phyloP scores from a whole-genome alignment of 192 early-diverging fungal species.

The Radiomyces spectabilis region DNA sequence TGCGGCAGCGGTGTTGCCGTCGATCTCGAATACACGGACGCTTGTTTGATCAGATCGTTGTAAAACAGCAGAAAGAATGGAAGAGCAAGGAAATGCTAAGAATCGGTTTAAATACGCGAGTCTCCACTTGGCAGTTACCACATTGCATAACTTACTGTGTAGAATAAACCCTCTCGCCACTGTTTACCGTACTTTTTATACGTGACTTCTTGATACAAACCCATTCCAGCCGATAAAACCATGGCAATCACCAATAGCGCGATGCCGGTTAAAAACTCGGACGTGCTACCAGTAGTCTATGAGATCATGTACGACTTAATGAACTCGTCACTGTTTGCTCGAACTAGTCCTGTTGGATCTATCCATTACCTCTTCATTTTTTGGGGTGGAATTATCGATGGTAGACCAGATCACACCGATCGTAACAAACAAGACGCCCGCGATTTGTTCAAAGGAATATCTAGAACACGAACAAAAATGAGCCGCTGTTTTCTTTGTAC shows the following conservation, averaged over 20 bases:
- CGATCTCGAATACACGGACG: conserved; percentile 49
- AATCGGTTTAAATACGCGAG: conserved; percentile 1
- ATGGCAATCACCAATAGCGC: conserved; percentile 61
- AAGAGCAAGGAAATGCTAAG: conserved; percentile 67
- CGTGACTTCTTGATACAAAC: conserved; percentile 75
- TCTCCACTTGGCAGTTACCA: too few species aligned
- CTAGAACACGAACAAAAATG: conserved; percentile 2
- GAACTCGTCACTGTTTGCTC: too few species aligned
- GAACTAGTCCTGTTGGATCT: neutral
- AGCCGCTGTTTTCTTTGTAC: neutral
- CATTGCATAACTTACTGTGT: conserved; percentile 53
- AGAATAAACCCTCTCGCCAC: conserved; percentile 89
- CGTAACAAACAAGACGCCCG: conserved; percentile 70
- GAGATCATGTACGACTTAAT: too few species aligned
- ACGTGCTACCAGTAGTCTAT: conserved; percentile 21
- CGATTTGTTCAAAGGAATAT: conserved; percentile 40
- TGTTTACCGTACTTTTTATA: conserved; percentile 70
- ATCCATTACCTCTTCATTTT: neutral
- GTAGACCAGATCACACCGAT: conserved; percentile 71
- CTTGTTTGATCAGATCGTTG: conserved; percentile 55
- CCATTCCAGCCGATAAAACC: conserved; percentile 71
- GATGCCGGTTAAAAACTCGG: conserved; percentile 45
- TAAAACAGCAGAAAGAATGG: conserved; percentile 75
- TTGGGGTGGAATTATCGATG: conserved; percentile 20
- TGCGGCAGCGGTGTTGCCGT: conserved; percentile 23